phyloP scores from a whole-genome alignment of 2,329 filamentous ascomycete genomes.

The Colletotrichum sp. region DNA sequence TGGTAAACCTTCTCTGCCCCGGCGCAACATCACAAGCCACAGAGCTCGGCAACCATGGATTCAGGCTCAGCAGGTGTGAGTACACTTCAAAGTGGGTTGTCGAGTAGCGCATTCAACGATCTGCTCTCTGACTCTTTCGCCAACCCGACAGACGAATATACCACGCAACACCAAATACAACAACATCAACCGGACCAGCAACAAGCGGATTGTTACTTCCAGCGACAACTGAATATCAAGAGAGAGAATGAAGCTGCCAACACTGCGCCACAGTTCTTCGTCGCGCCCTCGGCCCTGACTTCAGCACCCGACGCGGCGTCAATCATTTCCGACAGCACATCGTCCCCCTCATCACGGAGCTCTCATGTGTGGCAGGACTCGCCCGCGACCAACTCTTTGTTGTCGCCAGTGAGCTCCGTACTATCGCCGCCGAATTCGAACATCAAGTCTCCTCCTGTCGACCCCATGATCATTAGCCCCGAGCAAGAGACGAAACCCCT shows the following conservation, averaged over 20 bases:
- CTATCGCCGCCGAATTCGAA: not conserved
- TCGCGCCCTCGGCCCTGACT: not conserved
- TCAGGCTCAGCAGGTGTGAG: not conserved
- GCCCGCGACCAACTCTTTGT: not conserved
- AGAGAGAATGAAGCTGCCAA: not conserved
- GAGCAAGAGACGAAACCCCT: not conserved
- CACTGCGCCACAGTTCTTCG: not conserved
- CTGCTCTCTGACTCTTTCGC: not conserved
- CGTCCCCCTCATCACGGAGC: not conserved
- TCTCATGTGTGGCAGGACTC: not conserved
- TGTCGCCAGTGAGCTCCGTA: not conserved
- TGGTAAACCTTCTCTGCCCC: not conserved
- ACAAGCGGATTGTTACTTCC: not conserved
- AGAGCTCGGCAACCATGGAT: not conserved
- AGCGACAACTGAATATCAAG: not conserved
- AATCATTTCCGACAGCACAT: not conserved
- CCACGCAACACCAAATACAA: not conserved
- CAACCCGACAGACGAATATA: not conserved
- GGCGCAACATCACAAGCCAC: not conserved
- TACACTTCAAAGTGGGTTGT: constrained; percentile 2
- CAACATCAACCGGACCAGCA: not conserved
- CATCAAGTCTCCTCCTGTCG: not conserved
- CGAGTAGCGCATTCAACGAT: not conserved
- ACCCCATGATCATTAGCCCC: not conserved
- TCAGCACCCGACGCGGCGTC: not conserved